Conservation (phyloP, 208 protist genomes). For the Wallacemonas collosoma region DNA sequence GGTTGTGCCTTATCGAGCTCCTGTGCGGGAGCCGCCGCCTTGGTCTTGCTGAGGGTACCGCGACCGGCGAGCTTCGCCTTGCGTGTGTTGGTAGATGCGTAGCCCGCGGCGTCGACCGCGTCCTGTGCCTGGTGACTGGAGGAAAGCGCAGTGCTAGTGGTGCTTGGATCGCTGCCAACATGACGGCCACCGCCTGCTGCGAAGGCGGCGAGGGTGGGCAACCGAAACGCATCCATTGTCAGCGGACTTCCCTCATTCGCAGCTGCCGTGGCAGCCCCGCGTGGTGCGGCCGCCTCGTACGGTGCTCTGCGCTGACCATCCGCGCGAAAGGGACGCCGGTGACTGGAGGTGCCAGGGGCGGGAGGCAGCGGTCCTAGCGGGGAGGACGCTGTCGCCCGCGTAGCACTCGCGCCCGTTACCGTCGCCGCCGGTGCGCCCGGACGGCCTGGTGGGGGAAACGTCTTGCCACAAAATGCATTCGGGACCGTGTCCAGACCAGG, state of each 20-base stretch:
- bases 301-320: not conserved
- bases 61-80: not conserved
- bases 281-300: not conserved
- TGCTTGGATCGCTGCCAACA: not conserved
- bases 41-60: not conserved
- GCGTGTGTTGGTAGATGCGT: not conserved
- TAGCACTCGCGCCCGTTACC: not conserved
- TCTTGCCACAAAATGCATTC: constrained; percentile 23
- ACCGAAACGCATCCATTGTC: not conserved
- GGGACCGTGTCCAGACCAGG: constrained; percentile 38
- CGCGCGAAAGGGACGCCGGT: not conserved
- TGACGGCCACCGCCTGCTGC: not conserved
- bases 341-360: not conserved
- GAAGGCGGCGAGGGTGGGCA: not conserved
- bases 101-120: not conserved
- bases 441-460: constrained; percentile 8
- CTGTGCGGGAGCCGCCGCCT: not conserved
- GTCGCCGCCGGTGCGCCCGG: not conserved
- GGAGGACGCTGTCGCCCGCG: not conserved
- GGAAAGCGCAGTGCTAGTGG: not conserved
- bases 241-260: constrained; percentile 1
- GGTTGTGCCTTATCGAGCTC: not conserved
- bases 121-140: not conserved
- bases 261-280: not conserved
- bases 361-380: constrained; percentile 1